Conservation (phyloP, 2,329 filamentous ascomycete species). For the Penicillium sp. region DNA sequence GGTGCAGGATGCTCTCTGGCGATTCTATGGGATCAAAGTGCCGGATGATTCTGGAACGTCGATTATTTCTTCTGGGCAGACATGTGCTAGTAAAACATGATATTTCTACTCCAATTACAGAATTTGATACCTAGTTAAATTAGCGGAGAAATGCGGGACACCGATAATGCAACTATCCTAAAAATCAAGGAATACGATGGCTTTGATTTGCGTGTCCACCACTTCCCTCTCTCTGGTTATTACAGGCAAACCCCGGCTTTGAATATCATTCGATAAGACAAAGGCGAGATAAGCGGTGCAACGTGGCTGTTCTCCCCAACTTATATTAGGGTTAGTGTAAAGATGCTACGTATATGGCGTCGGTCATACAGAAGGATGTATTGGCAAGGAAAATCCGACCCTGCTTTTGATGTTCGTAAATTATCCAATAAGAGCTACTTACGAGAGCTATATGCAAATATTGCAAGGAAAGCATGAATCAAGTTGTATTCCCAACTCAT, state of each 20-base stretch:
- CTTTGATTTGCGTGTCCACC: not conserved
- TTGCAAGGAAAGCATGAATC: not conserved
- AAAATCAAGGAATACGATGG: not conserved
- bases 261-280: not conserved
- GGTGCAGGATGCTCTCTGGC: conserved; percentile 24
- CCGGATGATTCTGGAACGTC: conserved; percentile 21
- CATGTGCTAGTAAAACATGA: not conserved
- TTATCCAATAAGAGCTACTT: too few relatives aligned
- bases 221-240: not conserved
- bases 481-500: not conserved
- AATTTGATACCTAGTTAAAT: not conserved
- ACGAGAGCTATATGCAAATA: too few relatives aligned
- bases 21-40: conserved; percentile 19
- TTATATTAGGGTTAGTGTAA: too few relatives aligned
- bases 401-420: not conserved
- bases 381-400: not conserved
- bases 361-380: not conserved
- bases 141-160: not conserved
- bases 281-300: not conserved
- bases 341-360: not conserved
- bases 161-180: too few relatives aligned
- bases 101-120: not conserved
- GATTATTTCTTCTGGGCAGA: conserved; percentile 9
- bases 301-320: too few relatives aligned
- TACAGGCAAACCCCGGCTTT: not conserved